Conservation (phyloP, 2,329 filamentous ascomycete species). For the Aureobasidium sp. region DNA sequence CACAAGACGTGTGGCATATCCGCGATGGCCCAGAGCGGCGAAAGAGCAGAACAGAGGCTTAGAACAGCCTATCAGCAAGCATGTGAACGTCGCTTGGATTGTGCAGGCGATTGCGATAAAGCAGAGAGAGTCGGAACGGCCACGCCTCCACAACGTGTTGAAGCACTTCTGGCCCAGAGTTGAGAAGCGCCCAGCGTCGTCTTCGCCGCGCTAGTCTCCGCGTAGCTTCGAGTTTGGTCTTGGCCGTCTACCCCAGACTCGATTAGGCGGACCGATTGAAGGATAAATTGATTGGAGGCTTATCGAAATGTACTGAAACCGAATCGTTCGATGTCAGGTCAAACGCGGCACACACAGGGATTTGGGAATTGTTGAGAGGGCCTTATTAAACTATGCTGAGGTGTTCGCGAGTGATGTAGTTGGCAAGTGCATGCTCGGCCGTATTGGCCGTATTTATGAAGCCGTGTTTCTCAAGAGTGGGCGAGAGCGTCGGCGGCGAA, state of each 20-base stretch:
- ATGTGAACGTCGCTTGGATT: constrained; percentile 1
- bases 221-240: not conserved
- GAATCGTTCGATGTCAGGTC: constrained; percentile 3
- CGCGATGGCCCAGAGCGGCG: not conserved
- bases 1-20: not conserved
- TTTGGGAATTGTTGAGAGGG: not conserved
- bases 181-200: not conserved
- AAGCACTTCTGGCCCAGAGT: constrained; percentile 3
- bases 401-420: not conserved
- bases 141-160: not conserved
- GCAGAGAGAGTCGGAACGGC: not conserved
- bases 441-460: too few relatives aligned
- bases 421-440: not conserved
- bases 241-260: not conserved
- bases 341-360: not conserved
- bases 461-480: not conserved
- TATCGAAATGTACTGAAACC: constrained; percentile 4
- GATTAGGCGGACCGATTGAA: not conserved
- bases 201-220: constrained; percentile 2
- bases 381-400: not conserved
- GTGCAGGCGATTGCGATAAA: not conserved
- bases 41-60: too few relatives aligned
- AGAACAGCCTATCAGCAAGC: not conserved
- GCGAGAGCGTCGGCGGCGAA: not conserved
- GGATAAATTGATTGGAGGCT: not conserved